Conservation (phyloP, 106 monocot species). For the Dioscorea alata region DNA sequence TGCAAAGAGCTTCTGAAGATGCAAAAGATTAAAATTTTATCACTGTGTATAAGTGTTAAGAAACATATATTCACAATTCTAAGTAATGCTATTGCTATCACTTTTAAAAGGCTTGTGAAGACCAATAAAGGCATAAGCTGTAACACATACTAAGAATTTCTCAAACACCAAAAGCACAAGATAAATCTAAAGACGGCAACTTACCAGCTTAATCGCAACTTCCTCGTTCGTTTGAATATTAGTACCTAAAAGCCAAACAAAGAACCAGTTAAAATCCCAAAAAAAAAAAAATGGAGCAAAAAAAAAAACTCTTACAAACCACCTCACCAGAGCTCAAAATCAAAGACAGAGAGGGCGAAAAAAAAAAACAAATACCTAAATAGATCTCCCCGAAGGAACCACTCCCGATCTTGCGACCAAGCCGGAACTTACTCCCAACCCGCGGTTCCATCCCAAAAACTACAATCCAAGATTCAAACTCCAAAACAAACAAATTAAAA, state of each 20-base stretch:
- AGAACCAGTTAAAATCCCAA: neutral
- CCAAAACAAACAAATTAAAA: neutral
- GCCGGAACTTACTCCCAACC: constrained; percentile 6
- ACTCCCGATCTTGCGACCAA: constrained; percentile 3
- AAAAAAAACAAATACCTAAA: constrained; percentile 2
- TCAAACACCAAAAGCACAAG: too few relatives aligned
- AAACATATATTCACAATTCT: too few relatives aligned
- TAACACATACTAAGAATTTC: too few relatives aligned
- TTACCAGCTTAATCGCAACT: constrained; percentile 44
- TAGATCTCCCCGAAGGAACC: constrained; percentile 12
- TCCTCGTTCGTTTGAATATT: constrained; percentile 40
- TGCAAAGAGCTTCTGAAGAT: too few relatives aligned
- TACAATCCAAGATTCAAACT: neutral
- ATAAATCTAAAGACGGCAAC: neutral
- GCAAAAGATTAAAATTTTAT: too few relatives aligned
- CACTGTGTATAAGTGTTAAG: too few relatives aligned
- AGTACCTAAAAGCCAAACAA: constrained; percentile 19
- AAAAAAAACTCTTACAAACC: too few relatives aligned
- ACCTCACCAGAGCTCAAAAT: neutral
- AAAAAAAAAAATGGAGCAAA: neutral
- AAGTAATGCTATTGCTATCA: too few relatives aligned
- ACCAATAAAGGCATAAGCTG: too few relatives aligned
- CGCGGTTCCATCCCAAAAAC: neutral
- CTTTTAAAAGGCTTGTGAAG: too few relatives aligned
- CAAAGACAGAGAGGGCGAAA: neutral